Evolutionary conservation across 2,329 filamentous ascomycete species (phyloP), one percentile per base, ranked within the genome.

Genomic region (Aspergillus felis): DNA sequence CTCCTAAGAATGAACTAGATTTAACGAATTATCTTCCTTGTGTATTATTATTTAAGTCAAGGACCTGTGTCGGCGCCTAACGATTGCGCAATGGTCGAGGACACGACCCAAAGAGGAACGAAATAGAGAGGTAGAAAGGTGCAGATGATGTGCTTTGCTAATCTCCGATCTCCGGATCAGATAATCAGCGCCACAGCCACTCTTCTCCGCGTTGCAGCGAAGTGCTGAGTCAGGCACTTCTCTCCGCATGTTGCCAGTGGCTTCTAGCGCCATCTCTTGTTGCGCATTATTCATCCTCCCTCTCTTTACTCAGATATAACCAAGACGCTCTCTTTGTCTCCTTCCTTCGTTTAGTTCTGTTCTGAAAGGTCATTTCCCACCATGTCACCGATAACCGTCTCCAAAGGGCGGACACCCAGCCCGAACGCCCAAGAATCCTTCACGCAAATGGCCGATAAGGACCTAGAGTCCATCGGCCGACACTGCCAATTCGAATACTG

Each of bases 401-500:
- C 61, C 51, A 65, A 63, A 60, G 63, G 62, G 53, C 53, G 46
- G 24, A 29, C 55, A 32, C 51, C 60, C 57, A 47, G 47, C 53
- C 53, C 65, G 44, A 46, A 55, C 6, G 50, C 55, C 35, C 35
- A 55, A 12, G 61, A 69, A 59, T 72, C 72, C 53, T 75, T 69
- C 62, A 76, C 73, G 3, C 69, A 75, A 65, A 72, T 75, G 68
- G 68, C 79, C 53, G 82, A 88, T 69, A 83, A 86, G 68, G 92
- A 97, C 76, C 88, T 92, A 50, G 88, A 90, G 67, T 84, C 92
- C 25, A 88, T 97, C 66, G 94, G 94, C 75, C 85, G 85, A 61
- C 92, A 97, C 80, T 99, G 94, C 83, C 87, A 97, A 74, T 88
- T 90, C 76, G 81, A 88, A 63, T 95, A 91, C 81, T 99, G 94